Percentiles rank a stretch among this genome's conserved stretches.
Conservation (phyloP, 352 stramenopile species). For the Ophiocytium majus region DNA sequence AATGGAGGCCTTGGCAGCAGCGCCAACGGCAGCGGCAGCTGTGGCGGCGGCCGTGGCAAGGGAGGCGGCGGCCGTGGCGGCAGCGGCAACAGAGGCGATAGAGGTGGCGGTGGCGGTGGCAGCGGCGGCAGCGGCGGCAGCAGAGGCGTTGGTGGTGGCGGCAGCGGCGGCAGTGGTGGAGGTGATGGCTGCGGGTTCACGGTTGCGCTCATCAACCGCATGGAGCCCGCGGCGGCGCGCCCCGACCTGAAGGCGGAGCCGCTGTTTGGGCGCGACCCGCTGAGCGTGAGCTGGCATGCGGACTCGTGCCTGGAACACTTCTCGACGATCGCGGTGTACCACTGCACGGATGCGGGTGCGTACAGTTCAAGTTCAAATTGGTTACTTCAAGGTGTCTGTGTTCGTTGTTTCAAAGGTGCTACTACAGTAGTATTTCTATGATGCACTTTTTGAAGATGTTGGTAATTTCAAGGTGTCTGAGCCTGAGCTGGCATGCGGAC, state of each 20-base stretch:
- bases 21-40: too few relatives aligned
- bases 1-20: too few relatives aligned
- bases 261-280: slow-evolving; percentile 54
- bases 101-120: too few relatives aligned
- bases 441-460: too few relatives aligned
- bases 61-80: too few relatives aligned
- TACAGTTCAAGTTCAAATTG: too few relatives aligned
- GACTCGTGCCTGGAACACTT: slow-evolving; percentile 74
- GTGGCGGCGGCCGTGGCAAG: too few relatives aligned
- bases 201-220: slow-evolving; percentile 66
- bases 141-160: background rate
- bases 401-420: too few relatives aligned
- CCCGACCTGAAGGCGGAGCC: slow-evolving; percentile 67
- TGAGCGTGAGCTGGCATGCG: slow-evolving; percentile 72
- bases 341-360: slow-evolving; percentile 61
- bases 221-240: slow-evolving; percentile 59
- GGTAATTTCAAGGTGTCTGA: too few relatives aligned
- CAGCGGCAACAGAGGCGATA: too few relatives aligned
- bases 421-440: too few relatives aligned
- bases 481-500: slow-evolving; percentile 76
- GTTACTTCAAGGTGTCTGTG: too few relatives aligned
- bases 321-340: slow-evolving; percentile 75
- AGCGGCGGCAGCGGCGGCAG: background rate
- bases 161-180: background rate
- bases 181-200: slow-evolving; percentile 62